Percentiles rank a stretch among this genome's conserved stretches.
Conservation (phyloP, 192 early-diverging fungal genomes). For the Rhizoclosmatium globosum region DNA sequence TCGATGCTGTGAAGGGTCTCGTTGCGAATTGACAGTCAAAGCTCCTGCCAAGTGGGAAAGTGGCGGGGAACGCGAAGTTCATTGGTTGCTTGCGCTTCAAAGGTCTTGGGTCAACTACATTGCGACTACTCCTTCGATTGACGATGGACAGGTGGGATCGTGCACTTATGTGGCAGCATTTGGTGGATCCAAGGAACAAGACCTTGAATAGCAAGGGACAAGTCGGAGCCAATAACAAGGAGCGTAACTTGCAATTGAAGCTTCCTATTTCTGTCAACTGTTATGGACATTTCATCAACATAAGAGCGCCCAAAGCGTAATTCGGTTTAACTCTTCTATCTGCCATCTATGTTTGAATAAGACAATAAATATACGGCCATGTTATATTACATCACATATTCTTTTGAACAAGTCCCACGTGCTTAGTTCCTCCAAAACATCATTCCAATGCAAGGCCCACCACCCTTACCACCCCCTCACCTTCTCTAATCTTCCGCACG, state of each 20-base stretch:
- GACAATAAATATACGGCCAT: too few species aligned
- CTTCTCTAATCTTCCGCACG: slow-evolving; percentile 66
- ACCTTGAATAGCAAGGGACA: background rate
- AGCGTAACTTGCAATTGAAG: background rate
- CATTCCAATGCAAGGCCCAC: too few species aligned
- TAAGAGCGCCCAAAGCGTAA: background rate
- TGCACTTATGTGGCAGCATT: slow-evolving; percentile 27
- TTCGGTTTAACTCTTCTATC: too few species aligned
- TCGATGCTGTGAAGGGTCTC: background rate
- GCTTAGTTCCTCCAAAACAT: too few species aligned
- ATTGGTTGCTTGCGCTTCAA: slow-evolving; percentile 11
- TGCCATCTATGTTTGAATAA: too few species aligned
- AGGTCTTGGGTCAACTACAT: background rate
- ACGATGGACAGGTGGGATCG: slow-evolving; percentile 7
- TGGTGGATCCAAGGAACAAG: slow-evolving; percentile 9
- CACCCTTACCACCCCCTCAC: background rate
- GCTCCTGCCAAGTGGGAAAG: background rate
- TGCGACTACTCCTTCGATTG: background rate
- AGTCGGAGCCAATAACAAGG: slow-evolving; percentile 24
- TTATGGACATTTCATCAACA: slow-evolving; percentile 11
- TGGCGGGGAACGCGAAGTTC: background rate
- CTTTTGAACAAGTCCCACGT: too few species aligned
- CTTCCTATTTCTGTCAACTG: slow-evolving; percentile 12
- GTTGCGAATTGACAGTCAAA: background rate
- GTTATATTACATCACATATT: too few species aligned